Evolutionary conservation across 495 filamentous ascomycete species (phyloP), one percentile per base, ranked within the genome.

Genomic region (Annulohypoxylon stygium): DNA sequence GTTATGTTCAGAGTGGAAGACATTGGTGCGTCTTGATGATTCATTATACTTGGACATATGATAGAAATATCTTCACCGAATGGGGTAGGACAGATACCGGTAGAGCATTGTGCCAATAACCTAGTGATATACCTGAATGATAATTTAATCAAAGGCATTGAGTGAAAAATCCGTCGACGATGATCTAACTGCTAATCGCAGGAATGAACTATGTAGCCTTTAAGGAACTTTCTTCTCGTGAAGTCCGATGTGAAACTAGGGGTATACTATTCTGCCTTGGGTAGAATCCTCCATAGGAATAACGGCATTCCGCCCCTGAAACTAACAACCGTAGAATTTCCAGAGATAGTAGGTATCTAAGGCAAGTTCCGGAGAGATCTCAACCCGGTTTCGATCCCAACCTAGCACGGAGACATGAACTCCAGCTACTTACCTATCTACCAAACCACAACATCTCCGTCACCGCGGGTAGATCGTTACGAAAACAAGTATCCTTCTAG

Each of bases 371-470:
- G n/a, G 26, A 48, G 59, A 26, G 23, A 48, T 25, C 23, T 10
- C 41, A 34, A 61, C 37, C 59, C 59, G 41, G 59, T 47, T 61
- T 61, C 59, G 25, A 47, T 23, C 6, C 41, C 9, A 18, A 10
- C 11, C 1, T 11, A 23, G 59, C 14, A 47, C 6, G 25, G 8
- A 47, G 25, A 9, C 41, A 6, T 25, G 2, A 30, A 30, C 30
- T 30, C 30, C 30, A 30, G 30, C 30, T 30, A 6, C 30, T 2
- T 6, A 30, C 30, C 30, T 30, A 6, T 2, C 30, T 6, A 30
- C 30, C 30, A 30, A 37, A 16, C 14, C 12, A 37, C 54, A 39
- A 25, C 14, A 20, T n/a, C 33, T n/a, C 53, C 3, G 8, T 57
- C n/a, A 12, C 26, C 0, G n/a, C 12, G 12, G 12, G n/a, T 4